A percentile compares a stretch with the other conserved stretches of the same genome.
Conservation (phyloP, 441 rosid species). For the Arabidopsis lyrata region DNA sequence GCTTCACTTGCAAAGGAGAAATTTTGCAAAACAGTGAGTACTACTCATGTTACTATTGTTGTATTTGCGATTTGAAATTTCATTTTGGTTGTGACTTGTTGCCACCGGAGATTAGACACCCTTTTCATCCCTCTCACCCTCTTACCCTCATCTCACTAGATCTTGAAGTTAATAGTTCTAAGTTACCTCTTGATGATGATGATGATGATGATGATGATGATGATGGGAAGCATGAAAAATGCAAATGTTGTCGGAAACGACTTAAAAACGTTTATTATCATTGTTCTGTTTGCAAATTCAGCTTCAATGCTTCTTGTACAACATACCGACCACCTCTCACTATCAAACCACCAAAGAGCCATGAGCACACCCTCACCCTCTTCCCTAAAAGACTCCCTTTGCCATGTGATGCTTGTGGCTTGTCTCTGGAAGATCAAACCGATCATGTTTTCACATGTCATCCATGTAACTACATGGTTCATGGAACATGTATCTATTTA, state of each 20-base stretch:
- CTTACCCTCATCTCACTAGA: neutral
- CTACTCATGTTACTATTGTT: constrained; percentile 10
- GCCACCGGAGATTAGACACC: neutral
- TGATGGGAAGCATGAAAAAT: neutral
- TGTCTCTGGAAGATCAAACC: neutral
- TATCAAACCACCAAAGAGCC: constrained; percentile 8
- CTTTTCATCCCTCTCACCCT: constrained; percentile 21
- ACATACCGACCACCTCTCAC: neutral
- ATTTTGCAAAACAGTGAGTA: neutral
- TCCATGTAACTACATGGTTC: constrained; percentile 26
- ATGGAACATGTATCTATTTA: neutral
- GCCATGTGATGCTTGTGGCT: constrained; percentile 15
- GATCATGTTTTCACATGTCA: neutral
- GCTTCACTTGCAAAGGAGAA: constrained; percentile 4
- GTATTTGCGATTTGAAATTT: constrained; percentile 12
- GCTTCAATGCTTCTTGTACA: neutral
- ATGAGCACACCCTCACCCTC: constrained; percentile 5
- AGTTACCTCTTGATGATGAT: too few relatives aligned
- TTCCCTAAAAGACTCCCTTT: neutral
- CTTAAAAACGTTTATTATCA: neutral
- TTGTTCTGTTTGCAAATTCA: constrained; percentile 7
- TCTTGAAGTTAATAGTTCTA: neutral
- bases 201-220: neutral
- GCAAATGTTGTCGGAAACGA: neutral
- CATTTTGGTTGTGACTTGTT: constrained; percentile 9